phyloP scores from a whole-genome alignment of 2,329 filamentous ascomycete species.

The Pezicula rhizophila region DNA sequence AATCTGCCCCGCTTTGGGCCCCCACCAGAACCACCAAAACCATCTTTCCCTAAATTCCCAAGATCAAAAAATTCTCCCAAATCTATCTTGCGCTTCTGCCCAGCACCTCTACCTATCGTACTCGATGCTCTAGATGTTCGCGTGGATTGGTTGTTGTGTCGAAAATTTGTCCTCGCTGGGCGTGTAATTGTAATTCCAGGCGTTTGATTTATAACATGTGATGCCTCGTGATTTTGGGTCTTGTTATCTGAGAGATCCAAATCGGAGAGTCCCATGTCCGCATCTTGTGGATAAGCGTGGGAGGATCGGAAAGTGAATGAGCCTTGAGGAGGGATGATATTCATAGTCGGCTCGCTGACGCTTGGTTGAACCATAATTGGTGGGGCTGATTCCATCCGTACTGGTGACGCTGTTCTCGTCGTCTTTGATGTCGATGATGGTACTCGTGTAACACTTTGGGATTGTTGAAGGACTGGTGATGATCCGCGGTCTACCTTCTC shows the following conservation, averaged over 20 bases:
- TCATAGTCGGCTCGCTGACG: background rate
- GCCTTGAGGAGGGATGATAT: constrained; percentile 49
- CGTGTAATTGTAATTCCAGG: constrained; percentile 22
- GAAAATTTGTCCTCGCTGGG: constrained; percentile 17
- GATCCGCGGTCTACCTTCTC: constrained; percentile 56
- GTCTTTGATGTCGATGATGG: constrained; percentile 16
- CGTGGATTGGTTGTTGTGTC: constrained; percentile 22
- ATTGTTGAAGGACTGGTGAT: constrained; percentile 51
- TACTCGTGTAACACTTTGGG: constrained; percentile 36
- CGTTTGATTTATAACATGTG: constrained; percentile 15
- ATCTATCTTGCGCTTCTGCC: constrained; percentile 67
- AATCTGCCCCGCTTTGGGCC: constrained; percentile 29
- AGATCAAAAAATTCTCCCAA: constrained; percentile 72
- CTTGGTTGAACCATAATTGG: constrained; percentile 16
- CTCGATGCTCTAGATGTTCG: constrained; percentile 16
- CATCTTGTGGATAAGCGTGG: constrained; percentile 50
- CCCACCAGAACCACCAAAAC: constrained; percentile 20
- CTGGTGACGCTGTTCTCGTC: constrained; percentile 28
- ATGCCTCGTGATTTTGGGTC: constrained; percentile 25
- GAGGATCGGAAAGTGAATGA: constrained; percentile 66
- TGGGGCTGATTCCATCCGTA: constrained; percentile 33
- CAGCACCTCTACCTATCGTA: constrained; percentile 54
- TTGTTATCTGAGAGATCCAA: constrained; percentile 49
- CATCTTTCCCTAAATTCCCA: constrained; percentile 57
- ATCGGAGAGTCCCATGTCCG: constrained; percentile 56